Evolutionary conservation across 164 flowering plant species (phyloP), one percentile per base, ranked within the genome.

Genomic region (Brasenia schreberi): DNA sequence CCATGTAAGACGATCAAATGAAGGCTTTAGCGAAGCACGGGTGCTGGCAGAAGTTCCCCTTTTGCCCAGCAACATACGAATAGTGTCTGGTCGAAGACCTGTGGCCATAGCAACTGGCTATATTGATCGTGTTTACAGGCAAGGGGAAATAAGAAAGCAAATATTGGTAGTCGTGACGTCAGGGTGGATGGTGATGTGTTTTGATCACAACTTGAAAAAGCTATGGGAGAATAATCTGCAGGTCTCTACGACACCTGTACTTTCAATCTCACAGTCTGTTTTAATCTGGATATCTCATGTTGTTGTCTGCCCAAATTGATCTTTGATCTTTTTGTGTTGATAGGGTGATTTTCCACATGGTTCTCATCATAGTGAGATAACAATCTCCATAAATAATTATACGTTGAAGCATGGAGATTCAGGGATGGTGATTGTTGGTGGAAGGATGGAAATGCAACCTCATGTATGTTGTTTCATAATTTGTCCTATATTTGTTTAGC

Each of bases 51-150:
- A 89, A 75, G 84, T 89, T 23, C 71, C 84, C 19, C 72, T 94
- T 19, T 78, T 94, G 75, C 97, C 99, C 11, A 97, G 84, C 65
- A 94, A 91, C 75, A 74, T 84, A 42, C 87, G 97, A 19, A 73
- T 94, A 70, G 77, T 86, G 14, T 81, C 97, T 19, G 99, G 97
- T 53, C 83, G 99, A 66, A 91, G 94, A 19, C 86, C 99, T 62
- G 96, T 94, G 42, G 97, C 99, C n/a, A 89, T 94, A 97, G 93
- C 96, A 23, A 77, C 97, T 0, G 99, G 99, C 39, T 75, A 89
- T 72, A 75, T 94, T 75, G 96, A 94, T 71, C 76, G 84, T 16
- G 67, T n/a, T 16, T 80, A 81, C 68, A 84, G 75, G 71, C 77
- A 61, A 1, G 92, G 92, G 43, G 86, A 83, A 67, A 78, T 81